Conservation (phyloP, 139 green algal genomes). For the Asterochloris sp. region DNA sequence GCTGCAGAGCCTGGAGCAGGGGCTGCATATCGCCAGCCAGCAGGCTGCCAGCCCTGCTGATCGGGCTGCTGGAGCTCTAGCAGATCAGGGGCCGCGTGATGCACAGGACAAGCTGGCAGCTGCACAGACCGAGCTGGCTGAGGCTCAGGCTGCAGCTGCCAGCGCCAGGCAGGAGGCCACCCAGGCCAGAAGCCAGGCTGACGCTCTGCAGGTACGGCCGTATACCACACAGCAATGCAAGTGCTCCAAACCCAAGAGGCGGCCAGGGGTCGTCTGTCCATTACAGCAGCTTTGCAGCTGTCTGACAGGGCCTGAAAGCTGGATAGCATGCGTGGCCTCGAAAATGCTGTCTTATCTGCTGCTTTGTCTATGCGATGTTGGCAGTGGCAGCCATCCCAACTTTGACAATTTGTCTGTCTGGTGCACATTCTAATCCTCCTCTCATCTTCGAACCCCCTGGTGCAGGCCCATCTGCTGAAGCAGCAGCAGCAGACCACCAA, state of each 20-base stretch:
- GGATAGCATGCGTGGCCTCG: neutral
- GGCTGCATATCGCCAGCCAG: neutral
- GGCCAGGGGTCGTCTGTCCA: no score
- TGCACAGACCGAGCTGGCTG: constrained; percentile 1
- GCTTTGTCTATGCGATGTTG: neutral
- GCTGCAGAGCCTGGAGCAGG: no score
- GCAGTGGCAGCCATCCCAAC: no score
- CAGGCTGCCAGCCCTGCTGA: neutral
- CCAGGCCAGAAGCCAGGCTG: neutral
- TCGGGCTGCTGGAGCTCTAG: neutral
- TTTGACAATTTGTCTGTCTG: no score
- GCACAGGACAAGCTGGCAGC: neutral
- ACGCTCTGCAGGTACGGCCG: neutral
- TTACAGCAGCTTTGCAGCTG: no score
- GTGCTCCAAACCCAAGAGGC: neutral
- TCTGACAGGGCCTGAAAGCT: no score
- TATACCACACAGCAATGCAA: neutral
- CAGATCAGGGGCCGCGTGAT: neutral
- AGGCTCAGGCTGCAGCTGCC: neutral
- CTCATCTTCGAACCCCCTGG: no score
- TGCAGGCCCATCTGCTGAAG: no score
- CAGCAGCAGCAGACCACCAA: no score
- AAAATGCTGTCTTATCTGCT: neutral
- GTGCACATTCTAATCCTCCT: no score
- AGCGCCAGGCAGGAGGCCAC: neutral